Base-by-base conservation (phyloP, 1,139 yeast genomes). In the Blastobotrys serpentis region DNA sequence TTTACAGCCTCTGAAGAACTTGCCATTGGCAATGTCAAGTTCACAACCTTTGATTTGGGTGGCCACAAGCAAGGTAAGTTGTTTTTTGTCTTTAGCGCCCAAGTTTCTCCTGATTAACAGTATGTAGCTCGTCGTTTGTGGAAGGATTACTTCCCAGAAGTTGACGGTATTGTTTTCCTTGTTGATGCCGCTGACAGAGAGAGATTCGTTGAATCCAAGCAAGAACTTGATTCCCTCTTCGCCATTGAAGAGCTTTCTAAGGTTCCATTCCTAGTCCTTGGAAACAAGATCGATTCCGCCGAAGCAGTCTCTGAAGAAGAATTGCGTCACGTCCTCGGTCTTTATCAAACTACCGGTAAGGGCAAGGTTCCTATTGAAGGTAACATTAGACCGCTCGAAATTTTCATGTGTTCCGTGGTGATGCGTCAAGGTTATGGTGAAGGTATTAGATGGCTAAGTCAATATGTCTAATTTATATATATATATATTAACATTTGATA, bases 91-190 rank as follows among this genome's bases (percentile, higher is more conserved):
- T n/a, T n/a, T n/a, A n/a, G n/a, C n/a, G n/a, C n/a, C n/a, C n/a
- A n/a, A n/a, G n/a, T n/a, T n/a, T n/a, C n/a, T n/a, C n/a, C n/a
- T n/a, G n/a, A 18, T 13, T 36, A 7, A 36, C 40, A 19, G 6
- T 4, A 3, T 7, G 8, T 36, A 36, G 98, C 98, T 43, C 90
- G 99, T 75, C 88, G 98, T 73, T 82, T 92, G 66, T 92, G 99
- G 99, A 90, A 89, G 69, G 98, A 92, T 69, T 92, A 92, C 71
- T 92, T 94, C 83, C 99, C 98, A 49, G 98, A 92, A 72, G 98
- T 92, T 49, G 86, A 89, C 69, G 98, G 98, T 47, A 92, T 92
- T 61, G 98, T 92, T 23, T 94, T 87, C 71, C 77, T 94, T 55
- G 98, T 92, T 38, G 99, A 92, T 68, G 95, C 96, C 50, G 98